Evolutionary conservation across 1,284 basidiomycete species (phyloP).

Genomic region (Clitocybe nebularis): DNA sequence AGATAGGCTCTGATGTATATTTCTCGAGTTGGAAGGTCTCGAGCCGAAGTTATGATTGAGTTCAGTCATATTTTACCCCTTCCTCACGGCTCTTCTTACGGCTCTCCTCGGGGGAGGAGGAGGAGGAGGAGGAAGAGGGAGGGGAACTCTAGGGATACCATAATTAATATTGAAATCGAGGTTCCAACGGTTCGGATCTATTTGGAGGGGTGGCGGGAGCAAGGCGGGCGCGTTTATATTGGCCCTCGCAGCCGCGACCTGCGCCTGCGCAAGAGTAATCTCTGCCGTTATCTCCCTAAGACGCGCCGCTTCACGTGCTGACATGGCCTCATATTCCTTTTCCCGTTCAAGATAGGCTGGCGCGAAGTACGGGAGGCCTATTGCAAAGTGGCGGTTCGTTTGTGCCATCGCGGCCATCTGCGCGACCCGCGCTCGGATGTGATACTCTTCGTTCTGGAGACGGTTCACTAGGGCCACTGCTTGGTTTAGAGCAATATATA

Average conservation of each 20-base stretch:
- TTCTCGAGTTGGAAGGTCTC: no score
- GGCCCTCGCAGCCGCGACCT: not conserved
- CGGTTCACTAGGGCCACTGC: not conserved
- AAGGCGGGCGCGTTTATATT: not conserved
- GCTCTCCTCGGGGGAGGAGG: not conserved
- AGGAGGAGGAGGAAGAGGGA: not conserved
- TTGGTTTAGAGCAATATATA: not conserved
- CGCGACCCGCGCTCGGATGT: not conserved
- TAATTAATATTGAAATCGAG: not conserved
- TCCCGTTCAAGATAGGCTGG: not conserved
- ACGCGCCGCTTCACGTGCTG: not conserved
- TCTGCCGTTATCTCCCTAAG: not conserved
- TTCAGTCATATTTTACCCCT: not conserved
- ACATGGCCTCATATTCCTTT: not conserved
- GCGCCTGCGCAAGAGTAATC: not conserved
- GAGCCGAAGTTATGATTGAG: constrained; percentile 24
- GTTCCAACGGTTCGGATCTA: not conserved
- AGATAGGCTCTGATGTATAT: no score
- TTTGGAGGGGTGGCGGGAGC: not conserved
- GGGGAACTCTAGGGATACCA: not conserved
- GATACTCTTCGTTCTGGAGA: not conserved
- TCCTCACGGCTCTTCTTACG: not conserved
- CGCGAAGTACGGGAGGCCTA: not conserved
- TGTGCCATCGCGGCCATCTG: not conserved
- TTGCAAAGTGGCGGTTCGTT: not conserved